Evolutionary conservation across 176 grass and related monocot genomes (phyloP).

Genomic region (Oryza glaberrima): DNA sequence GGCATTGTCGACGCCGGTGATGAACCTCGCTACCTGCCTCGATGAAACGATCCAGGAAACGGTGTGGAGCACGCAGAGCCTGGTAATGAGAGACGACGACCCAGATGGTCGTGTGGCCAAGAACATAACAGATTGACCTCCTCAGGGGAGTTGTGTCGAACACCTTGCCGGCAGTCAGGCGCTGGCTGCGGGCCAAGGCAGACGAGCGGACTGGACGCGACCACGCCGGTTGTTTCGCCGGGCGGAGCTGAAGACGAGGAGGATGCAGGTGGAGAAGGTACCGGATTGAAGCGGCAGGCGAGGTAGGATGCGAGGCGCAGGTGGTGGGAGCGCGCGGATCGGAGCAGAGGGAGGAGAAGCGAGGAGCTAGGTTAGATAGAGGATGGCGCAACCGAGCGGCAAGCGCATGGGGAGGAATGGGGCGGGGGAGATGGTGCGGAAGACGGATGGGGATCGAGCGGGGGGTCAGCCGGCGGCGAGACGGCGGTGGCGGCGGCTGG

Average conservation of each 20-base stretch:
- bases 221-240: not conserved
- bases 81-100: constrained; percentile 35
- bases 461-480: too few relatives aligned
- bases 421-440: not conserved
- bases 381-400: not conserved
- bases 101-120: constrained; percentile 53
- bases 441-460: not conserved
- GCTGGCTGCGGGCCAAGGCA: not conserved
- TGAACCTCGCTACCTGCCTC: not conserved
- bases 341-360: too few relatives aligned
- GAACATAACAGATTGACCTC: constrained; percentile 66
- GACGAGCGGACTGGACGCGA: not conserved
- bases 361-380: not conserved
- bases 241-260: not conserved
- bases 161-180: constrained; percentile 23
- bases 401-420: not conserved
- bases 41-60: constrained; percentile 38
- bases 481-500: too few relatives aligned
- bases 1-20: not conserved
- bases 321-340: not conserved
- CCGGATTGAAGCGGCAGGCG: not conserved
- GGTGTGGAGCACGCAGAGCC: constrained; percentile 19
- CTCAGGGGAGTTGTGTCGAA: constrained; percentile 50
- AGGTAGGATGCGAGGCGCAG: too few relatives aligned
- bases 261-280: not conserved